Conservation (phyloP, 148 eudicot species). For the Chenopodium album region DNA sequence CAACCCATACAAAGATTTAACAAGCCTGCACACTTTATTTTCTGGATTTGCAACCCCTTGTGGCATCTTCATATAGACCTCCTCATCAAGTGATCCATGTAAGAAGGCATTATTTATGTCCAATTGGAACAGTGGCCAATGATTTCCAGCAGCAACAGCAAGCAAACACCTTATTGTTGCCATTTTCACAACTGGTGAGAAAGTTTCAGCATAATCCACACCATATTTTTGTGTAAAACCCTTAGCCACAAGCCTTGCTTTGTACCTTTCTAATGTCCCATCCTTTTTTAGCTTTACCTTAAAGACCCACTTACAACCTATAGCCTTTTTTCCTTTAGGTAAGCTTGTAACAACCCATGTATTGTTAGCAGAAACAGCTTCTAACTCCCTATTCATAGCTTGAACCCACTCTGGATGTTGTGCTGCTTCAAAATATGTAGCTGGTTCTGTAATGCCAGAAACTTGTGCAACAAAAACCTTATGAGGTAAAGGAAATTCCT, state of each 20-base stretch:
- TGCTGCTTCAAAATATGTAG: background rate
- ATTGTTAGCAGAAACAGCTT: background rate
- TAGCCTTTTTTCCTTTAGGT: background rate
- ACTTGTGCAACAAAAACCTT: background rate
- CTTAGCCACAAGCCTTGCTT: background rate
- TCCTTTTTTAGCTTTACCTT: background rate
- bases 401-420: background rate
- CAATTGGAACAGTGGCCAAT: no score
- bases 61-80: no score
- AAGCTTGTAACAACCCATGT: background rate
- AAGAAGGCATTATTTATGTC: no score
- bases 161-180: no score
- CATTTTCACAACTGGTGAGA: background rate
- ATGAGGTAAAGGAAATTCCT: background rate
- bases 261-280: background rate
- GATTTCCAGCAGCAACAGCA: no score
- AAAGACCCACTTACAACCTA: background rate
- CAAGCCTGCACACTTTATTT: no score
- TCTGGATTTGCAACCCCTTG: no score
- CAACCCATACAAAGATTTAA: no score
- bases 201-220: background rate
- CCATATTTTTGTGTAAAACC: background rate
- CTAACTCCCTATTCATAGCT: background rate
- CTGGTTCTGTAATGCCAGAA: background rate
- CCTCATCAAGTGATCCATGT: no score